A percentile compares a stretch with the other conserved stretches of the same genome.
Conservation (phyloP, 202 grass and related monocot species). For the Digitaria exilis region DNA sequence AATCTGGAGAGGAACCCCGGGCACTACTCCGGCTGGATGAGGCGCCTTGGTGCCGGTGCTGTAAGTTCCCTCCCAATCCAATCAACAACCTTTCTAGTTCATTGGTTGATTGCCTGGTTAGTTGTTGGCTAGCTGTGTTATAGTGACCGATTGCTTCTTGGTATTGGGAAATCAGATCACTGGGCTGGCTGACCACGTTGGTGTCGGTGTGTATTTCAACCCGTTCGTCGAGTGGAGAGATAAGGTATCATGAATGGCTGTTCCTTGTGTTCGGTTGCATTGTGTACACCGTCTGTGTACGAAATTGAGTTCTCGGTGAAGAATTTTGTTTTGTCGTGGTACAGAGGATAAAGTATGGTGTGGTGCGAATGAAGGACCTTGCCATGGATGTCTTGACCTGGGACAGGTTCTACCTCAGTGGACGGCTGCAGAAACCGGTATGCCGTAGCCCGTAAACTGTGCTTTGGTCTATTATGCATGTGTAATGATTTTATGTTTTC, state of each 20-base stretch:
- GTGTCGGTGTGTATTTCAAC: slow-evolving; percentile 86
- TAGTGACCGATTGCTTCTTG: neutral
- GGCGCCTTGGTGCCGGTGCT: slow-evolving; percentile 43
- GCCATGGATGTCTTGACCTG: slow-evolving; percentile 80
- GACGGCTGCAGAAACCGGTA: slow-evolving; percentile 96
- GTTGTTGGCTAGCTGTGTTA: neutral
- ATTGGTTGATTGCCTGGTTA: neutral
- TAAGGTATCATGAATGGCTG: slow-evolving; percentile 51
- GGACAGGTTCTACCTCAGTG: slow-evolving; percentile 88
- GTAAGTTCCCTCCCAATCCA: slow-evolving; percentile 28
- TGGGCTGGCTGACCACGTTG: slow-evolving; percentile 58
- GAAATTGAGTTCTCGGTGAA: slow-evolving; percentile 9
- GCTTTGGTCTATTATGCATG: slow-evolving; percentile 5
- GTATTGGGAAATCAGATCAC: slow-evolving; percentile 59
- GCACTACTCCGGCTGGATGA: slow-evolving; percentile 81
- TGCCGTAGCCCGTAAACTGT: slow-evolving; percentile 30
- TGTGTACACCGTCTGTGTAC: neutral
- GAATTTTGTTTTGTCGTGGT: neutral
- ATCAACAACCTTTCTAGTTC: neutral
- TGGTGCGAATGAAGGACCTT: slow-evolving; percentile 85
- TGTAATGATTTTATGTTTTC: neutral
- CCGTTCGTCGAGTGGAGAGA: slow-evolving; percentile 85
- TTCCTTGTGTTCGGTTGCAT: neutral
- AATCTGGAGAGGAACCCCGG: slow-evolving; percentile 75
- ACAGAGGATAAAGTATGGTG: slow-evolving; percentile 92